These are phyloP conservation scores for Pseudophaeomoniella oleicola DNA, from an alignment of 2,329 filamentous ascomycete species.

Conservation along the genomic window DNA sequence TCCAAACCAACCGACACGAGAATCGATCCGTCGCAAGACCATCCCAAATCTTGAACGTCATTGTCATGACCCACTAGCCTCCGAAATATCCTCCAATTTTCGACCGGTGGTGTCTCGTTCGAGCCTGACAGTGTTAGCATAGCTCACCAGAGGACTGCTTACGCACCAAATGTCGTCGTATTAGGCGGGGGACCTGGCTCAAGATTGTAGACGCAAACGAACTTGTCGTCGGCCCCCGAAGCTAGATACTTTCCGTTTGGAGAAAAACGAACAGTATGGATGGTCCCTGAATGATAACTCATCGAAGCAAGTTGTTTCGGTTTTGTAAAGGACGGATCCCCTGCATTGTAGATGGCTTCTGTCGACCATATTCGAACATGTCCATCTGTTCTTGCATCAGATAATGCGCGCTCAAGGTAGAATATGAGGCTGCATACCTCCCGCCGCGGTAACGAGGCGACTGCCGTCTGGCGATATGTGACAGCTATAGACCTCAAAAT, in stretches of 20 bases:
- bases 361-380: conserved; percentile 97
- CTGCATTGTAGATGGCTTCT: conserved; percentile 74
- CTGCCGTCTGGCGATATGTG: conserved; percentile 91
- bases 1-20: conserved; percentile 91
- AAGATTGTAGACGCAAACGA: conserved; percentile 91
- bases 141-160: conserved; percentile 2
- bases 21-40: conserved; percentile 92
- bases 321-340: conserved; percentile 54
- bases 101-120: conserved; percentile 80
- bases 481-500: conserved; percentile 97
- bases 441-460: conserved; percentile 82
- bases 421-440: conserved; percentile 48
- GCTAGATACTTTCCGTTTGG: conserved; percentile 89
- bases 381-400: conserved; percentile 54
- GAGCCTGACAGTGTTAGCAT: conserved; percentile 36
- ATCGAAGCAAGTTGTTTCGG: conserved; percentile 94
- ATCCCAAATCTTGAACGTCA: conserved; percentile 93
- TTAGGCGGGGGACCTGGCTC: conserved; percentile 67
- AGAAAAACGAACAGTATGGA: conserved; percentile 93
- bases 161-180: conserved; percentile 63
- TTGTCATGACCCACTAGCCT: conserved; percentile 94
- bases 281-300: conserved; percentile 95
- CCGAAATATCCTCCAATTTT: conserved; percentile 95
- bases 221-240: conserved; percentile 95
- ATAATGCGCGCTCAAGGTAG: not conserved